Base-by-base conservation (phyloP, 495 filamentous ascomycete genomes). In the Sabuloglossum arenarium region DNA sequence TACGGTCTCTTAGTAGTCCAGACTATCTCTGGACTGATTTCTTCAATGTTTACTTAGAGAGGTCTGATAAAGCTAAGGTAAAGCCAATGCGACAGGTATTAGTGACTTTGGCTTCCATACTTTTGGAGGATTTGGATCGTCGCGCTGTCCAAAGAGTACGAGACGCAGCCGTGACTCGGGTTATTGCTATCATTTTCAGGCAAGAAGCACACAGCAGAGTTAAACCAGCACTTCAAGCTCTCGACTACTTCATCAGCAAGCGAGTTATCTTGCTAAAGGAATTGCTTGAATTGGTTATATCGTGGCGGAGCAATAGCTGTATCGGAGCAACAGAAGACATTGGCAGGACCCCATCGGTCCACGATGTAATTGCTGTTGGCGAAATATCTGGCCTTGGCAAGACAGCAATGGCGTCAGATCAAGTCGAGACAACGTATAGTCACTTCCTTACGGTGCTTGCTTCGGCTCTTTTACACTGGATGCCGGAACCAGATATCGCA, bases 41-140 rank as follows among this genome's bases (percentile, higher is more conserved):
- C 3, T 86, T 91, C 62, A 68, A 79, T 14, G 78, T 84, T 52
- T 90, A 80, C 60, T 69, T 94, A 58, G 73, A 79, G 56, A 82
- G 79, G 68, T 86, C 79, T 59, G 83, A 90, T 59, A 77, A 79
- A 60, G 76, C 82, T 34, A 82, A 82, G 57, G 75, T 81, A 27
- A 82, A 87, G 54, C 80, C 85, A 29, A 75, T 88, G 74, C 80
- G 80, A 63, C 81, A 86, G 59, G 71, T 89, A 0, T 66, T 93
- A 47, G 70, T 77, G 60, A 73, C 78, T 45, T 64, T 85, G 54
- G 71, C 70, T 32, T 65, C 69, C 21, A 71, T 79, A 8, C 62
- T 81, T 42, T 67, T 62, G 16, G 76, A 68, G 34, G 75, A 77
- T 55, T 73, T 75, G 9, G 64, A 65, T 53, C 61, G 62, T 12